Conservation (phyloP, 495 filamentous ascomycete genomes). For the Penicillium longicatenatum region DNA sequence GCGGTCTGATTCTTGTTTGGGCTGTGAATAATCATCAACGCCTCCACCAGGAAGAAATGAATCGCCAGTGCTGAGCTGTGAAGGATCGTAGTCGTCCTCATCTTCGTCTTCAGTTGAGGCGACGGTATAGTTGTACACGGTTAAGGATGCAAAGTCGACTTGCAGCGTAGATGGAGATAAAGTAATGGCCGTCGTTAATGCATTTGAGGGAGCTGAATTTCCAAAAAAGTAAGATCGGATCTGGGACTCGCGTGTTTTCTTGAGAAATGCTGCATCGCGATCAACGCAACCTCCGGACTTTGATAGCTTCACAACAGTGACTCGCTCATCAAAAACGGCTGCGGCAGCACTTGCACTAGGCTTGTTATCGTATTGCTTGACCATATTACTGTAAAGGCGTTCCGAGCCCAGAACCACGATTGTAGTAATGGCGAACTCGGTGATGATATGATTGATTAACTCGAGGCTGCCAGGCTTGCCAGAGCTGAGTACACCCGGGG, state of each 20-base stretch:
- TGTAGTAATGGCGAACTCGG: slow-evolving; percentile 83
- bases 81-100: slow-evolving; percentile 48
- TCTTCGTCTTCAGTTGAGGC: slow-evolving; percentile 47
- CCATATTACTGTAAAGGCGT: slow-evolving; percentile 75
- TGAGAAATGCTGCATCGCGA: slow-evolving; percentile 74
- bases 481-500: slow-evolving; percentile 65
- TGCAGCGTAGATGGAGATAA: slow-evolving; percentile 84
- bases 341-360: slow-evolving; percentile 54
- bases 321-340: slow-evolving; percentile 53
- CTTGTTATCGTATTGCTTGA: slow-evolving; percentile 68
- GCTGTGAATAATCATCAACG: slow-evolving; percentile 32
- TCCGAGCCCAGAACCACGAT: slow-evolving; percentile 86
- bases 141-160: slow-evolving; percentile 70
- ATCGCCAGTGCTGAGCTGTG: slow-evolving; percentile 39
- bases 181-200: slow-evolving; percentile 57
- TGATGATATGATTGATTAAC: slow-evolving; percentile 76
- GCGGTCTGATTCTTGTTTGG: slow-evolving; percentile 21
- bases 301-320: slow-evolving; percentile 75
- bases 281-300: slow-evolving; percentile 90
- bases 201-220: slow-evolving; percentile 47
- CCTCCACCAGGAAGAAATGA: slow-evolving; percentile 52
- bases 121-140: slow-evolving; percentile 64
- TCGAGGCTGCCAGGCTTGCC: slow-evolving; percentile 67
- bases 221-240: slow-evolving; percentile 97
- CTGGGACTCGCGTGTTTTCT: slow-evolving; percentile 65